Evolutionary conservation across 352 stramenopile genomes (phyloP).

Genomic region (Globisporangium okanoganense): DNA sequence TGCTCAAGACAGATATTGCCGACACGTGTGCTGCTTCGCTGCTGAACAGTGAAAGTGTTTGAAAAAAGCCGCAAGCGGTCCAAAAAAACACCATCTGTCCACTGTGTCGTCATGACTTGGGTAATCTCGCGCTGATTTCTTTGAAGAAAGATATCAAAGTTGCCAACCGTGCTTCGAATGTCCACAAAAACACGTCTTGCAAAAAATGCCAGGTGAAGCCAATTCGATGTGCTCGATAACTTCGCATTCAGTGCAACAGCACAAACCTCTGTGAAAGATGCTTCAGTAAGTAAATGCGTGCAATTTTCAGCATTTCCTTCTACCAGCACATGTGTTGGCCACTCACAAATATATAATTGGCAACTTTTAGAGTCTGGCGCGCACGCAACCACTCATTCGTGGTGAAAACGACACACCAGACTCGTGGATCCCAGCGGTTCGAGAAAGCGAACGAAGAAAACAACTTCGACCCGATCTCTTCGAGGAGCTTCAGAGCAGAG

Average conservation of each 20-base stretch:
- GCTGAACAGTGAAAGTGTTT: conserved; percentile 71
- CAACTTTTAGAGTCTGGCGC: conserved; percentile 40
- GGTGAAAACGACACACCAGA: conserved; percentile 58
- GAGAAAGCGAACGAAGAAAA: conserved; percentile 24
- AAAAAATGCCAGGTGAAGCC: conserved; percentile 76
- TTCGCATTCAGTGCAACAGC: conserved; percentile 77
- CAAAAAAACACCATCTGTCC: conserved; percentile 86
- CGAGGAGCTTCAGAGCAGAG: conserved; percentile 58
- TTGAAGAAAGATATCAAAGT: conserved; percentile 73
- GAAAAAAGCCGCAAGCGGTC: conserved; percentile 73
- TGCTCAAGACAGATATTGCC: background rate
- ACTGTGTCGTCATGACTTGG: conserved; percentile 80
- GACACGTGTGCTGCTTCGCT: background rate
- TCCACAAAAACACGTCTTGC: conserved; percentile 62
- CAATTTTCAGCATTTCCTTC: background rate
- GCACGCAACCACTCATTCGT: conserved; percentile 71
- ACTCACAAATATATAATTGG: background rate
- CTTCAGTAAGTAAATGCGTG: conserved; percentile 46
- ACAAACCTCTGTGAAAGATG: conserved; percentile 70
- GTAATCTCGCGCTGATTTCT: conserved; percentile 47
- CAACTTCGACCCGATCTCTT: conserved; percentile 26
- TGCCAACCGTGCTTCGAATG: conserved; percentile 66
- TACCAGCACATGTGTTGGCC: background rate
- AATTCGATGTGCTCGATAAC: conserved; percentile 75
- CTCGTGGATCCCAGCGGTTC: conserved; percentile 49